Evolutionary conservation across 1,284 basidiomycete species (phyloP).

Genomic region (Sphaerobolus stellatus): DNA sequence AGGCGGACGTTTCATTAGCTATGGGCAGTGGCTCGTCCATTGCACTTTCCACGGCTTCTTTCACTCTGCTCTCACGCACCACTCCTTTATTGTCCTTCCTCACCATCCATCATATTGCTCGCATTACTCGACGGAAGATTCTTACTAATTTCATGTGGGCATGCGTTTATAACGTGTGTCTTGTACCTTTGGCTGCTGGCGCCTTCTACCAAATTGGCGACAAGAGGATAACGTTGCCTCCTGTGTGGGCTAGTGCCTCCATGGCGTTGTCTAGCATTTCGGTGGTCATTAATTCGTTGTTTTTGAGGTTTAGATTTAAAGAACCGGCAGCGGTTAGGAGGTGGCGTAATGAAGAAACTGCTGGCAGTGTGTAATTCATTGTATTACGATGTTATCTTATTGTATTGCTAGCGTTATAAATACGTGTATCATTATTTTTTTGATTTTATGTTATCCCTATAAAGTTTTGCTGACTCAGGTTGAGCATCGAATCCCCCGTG

Average conservation of each 20-base stretch:
- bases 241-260: constrained; percentile 78
- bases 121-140: constrained; percentile 40
- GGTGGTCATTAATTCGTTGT: constrained; percentile 58
- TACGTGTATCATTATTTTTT: too few species aligned
- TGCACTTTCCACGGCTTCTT: constrained; percentile 73
- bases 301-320: constrained; percentile 33
- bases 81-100: constrained; percentile 57
- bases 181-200: constrained; percentile 75
- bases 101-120: constrained; percentile 46
- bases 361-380: too few species aligned
- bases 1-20: constrained; percentile 73
- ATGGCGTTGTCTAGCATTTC: constrained; percentile 78
- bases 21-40: constrained; percentile 69
- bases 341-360: neutral
- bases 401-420: too few species aligned
- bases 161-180: constrained; percentile 60
- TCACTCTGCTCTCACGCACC: constrained; percentile 71
- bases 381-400: too few species aligned
- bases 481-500: too few species aligned
- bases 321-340: constrained; percentile 4
- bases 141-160: constrained; percentile 61
- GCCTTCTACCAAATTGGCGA: constrained; percentile 40
- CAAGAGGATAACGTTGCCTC: constrained; percentile 24
- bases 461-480: too few species aligned
- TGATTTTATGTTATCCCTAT: too few species aligned